These are phyloP conservation scores for Sporothrix schenckii DNA, from an alignment of 2,329 filamentous ascomycete genomes.

Conservation along the genomic window DNA sequence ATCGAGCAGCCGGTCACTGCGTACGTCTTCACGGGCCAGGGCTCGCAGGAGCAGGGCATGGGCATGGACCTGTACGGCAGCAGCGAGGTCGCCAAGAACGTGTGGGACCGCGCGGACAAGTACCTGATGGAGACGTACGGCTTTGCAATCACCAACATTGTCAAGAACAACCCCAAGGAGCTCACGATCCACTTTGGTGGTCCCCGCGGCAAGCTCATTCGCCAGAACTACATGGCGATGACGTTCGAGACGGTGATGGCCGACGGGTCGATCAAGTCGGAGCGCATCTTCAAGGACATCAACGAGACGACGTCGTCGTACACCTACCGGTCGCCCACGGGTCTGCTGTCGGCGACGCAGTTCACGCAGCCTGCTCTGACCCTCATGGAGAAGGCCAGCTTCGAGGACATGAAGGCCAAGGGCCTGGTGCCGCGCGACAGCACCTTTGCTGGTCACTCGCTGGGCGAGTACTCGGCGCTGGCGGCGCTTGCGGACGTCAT, in stretches of 20 bases:
- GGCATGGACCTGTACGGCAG: conserved; percentile 97
- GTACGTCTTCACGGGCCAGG: conserved; percentile 98
- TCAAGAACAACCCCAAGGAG: conserved; percentile 99
- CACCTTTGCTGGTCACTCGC: conserved; percentile 95
- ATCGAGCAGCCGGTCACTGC: conserved; percentile 96
- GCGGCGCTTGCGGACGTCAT: conserved; percentile 96
- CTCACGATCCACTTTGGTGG: conserved; percentile 98
- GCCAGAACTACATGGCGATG: conserved; percentile 99
- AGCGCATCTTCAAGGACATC: conserved; percentile 99
- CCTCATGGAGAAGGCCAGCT: conserved; percentile 99
- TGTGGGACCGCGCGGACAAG: conserved; percentile 97
- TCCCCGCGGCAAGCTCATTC: conserved; percentile 93
- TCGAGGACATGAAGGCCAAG: conserved; percentile 98
- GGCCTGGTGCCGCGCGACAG: conserved; percentile 94
- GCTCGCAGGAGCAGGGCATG: conserved; percentile 99
- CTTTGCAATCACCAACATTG: conserved; percentile 97
- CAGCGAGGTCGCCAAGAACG: conserved; percentile 91
- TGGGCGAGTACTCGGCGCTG: conserved; percentile 96
- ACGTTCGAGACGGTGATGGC: conserved; percentile 96
- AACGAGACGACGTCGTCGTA: conserved; percentile 90
- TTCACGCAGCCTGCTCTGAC: conserved; percentile 98
- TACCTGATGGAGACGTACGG: conserved; percentile 99
- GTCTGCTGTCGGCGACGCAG: conserved; percentile 92
- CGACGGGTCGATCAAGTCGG: conserved; percentile 92
- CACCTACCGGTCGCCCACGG: conserved; percentile 94